A percentile compares a stretch with the other conserved stretches of the same genome.
phyloP scores from a whole-genome alignment of 306 rosid genomes.

The Cucurbita moschata region DNA sequence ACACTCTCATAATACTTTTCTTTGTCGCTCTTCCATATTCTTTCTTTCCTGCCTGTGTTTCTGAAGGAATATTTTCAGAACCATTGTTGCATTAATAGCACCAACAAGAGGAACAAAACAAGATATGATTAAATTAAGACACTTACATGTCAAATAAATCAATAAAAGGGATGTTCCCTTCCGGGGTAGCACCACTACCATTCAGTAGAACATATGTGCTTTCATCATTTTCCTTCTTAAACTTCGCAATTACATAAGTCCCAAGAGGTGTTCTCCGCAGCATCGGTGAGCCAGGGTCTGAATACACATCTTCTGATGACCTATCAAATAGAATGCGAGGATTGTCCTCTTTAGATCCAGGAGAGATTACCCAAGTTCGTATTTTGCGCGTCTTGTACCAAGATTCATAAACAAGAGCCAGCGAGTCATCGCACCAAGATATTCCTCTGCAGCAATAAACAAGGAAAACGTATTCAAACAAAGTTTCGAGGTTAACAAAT shows the following conservation, averaged over 20 bases:
- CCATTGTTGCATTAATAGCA: conserved; percentile 11
- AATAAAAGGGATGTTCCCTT: conserved; percentile 91
- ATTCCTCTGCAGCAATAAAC: conserved; percentile 54
- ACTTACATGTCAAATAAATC: conserved; percentile 93
- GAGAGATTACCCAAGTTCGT: conserved; percentile 78
- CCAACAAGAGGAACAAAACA: neutral
- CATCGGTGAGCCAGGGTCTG: conserved; percentile 99
- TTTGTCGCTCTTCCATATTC: conserved; percentile 86
- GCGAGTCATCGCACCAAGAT: conserved; percentile 85
- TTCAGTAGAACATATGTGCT: conserved; percentile 55
- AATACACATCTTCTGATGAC: conserved; percentile 93
- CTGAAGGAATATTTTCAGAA: conserved; percentile 50
- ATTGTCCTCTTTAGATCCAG: conserved; percentile 49
- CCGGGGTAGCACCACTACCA: conserved; percentile 87
- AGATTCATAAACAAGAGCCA: conserved; percentile 89
- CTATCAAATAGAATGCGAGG: conserved; percentile 83
- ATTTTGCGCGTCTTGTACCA: conserved; percentile 83
- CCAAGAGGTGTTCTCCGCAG: conserved; percentile 75
- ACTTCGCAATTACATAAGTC: conserved; percentile 63
- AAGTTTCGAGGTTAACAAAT: neutral
- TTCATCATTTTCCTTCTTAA: conserved; percentile 53
- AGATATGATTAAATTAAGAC: conserved; percentile 4
- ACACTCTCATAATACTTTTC: conserved; percentile 75
- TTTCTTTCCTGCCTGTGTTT: conserved; percentile 70
- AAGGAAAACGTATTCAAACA: neutral